A percentile compares a stretch with the other conserved stretches of the same genome.
Evolutionary conservation across 345 rosid species (phyloP).

Genomic region (Citrus mangshanensis): DNA sequence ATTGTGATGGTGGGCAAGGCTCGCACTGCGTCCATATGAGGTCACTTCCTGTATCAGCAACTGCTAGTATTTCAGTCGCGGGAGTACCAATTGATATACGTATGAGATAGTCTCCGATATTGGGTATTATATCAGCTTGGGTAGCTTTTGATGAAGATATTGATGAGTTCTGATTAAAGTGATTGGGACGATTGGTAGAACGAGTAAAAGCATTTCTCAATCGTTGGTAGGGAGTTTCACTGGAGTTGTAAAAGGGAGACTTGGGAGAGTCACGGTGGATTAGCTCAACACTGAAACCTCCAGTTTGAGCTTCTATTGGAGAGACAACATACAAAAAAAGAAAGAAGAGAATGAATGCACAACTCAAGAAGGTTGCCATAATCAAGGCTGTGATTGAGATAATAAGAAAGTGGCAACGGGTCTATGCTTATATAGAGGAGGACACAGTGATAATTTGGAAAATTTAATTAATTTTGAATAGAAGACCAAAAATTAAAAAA

Average conservation of each 20-base stretch:
- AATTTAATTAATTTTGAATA: background rate
- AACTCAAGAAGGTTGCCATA: background rate
- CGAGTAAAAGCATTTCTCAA: conserved; percentile 9
- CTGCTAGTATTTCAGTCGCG: background rate
- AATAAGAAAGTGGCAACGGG: background rate
- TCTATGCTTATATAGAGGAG: background rate
- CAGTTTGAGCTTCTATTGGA: background rate
- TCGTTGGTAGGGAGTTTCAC: conserved; percentile 9
- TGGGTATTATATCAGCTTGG: background rate
- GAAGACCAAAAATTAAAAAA: background rate
- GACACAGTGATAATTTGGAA: background rate
- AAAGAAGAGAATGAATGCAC: background rate
- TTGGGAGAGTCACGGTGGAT: conserved; percentile 31
- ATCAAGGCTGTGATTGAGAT: background rate
- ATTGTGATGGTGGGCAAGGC: conserved; percentile 22
- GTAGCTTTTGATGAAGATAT: background rate
- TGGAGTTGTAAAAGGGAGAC: conserved; percentile 24
- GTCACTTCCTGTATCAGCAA: conserved; percentile 24
- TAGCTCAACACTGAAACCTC: conserved; percentile 25
- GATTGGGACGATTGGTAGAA: conserved; percentile 10
- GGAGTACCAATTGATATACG: conserved; percentile 28
- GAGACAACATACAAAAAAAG: background rate
- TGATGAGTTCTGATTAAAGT: background rate
- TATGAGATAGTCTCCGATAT: conserved; percentile 2
- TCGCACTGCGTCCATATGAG: conserved; percentile 37